Evolutionary conservation across 352 stramenopile species (phyloP).

Genomic region (Hyphochytrium catenoides): DNA sequence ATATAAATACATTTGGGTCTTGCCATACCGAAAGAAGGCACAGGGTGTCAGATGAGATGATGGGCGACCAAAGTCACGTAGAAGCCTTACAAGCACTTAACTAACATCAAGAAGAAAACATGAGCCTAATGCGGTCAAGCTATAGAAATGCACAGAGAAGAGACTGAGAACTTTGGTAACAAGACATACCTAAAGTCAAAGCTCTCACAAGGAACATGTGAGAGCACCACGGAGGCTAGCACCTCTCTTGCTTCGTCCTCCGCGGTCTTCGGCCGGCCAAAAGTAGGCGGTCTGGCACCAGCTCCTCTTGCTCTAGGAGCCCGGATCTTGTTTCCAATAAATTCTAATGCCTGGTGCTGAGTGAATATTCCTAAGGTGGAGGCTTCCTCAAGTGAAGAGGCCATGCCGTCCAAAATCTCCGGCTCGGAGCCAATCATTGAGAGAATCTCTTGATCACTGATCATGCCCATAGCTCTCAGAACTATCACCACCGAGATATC

Average conservation of each 20-base stretch:
- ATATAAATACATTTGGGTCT: constrained; percentile 94
- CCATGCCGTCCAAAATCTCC: constrained; percentile 80
- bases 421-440: constrained; percentile 78
- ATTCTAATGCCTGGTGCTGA: constrained; percentile 78
- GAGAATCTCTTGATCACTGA: constrained; percentile 95
- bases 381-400: constrained; percentile 84
- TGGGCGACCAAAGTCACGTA: no score
- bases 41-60: no score
- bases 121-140: no score
- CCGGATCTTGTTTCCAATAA: constrained; percentile 90
- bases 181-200: constrained; percentile 94
- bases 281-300: constrained; percentile 16
- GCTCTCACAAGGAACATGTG: constrained; percentile 90
- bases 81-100: no score
- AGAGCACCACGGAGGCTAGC: constrained; percentile 92
- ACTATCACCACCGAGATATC: constrained; percentile 93
- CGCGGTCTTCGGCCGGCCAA: constrained; percentile 22
- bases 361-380: constrained; percentile 84
- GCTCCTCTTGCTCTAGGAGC: constrained; percentile 13
- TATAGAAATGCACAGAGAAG: no score
- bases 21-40: no score
- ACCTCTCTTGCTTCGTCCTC: constrained; percentile 90
- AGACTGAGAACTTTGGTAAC: no score
- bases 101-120: no score
- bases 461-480: constrained; percentile 91